These are phyloP conservation scores for Chrysanthemum seticuspe DNA, from an alignment of 129 eudicot genomes.

Conservation along the genomic window DNA sequence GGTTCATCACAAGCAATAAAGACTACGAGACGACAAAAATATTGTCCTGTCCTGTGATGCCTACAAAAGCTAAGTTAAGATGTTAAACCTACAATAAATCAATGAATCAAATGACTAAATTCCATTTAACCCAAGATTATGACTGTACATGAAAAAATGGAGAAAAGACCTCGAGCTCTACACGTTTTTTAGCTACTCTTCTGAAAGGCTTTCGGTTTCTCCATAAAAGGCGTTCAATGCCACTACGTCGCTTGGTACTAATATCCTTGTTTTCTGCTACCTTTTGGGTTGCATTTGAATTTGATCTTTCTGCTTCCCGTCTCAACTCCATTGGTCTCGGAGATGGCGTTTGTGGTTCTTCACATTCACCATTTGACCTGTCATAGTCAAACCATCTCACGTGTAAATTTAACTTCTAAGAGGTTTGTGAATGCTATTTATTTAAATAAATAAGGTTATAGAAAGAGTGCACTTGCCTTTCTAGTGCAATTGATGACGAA, in stretches of 20 bases:
- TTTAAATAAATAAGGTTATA: neutral
- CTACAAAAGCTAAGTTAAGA: neutral
- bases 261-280: too few species aligned
- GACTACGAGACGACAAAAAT: neutral
- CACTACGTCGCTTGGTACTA: too few species aligned
- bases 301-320: too few species aligned
- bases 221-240: too few species aligned
- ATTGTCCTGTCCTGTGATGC: neutral
- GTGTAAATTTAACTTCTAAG: neutral
- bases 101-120: slow-evolving; percentile 10
- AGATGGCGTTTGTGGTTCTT: slow-evolving; percentile 92
- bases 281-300: too few species aligned
- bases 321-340: slow-evolving; percentile 50
- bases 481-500: slow-evolving; percentile 37
- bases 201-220: too few species aligned
- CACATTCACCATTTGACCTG: slow-evolving; percentile 62
- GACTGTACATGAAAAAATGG: too few species aligned
- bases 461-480: slow-evolving; percentile 43
- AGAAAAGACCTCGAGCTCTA: too few species aligned
- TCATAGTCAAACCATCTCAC: slow-evolving; percentile 21
- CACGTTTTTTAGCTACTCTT: too few species aligned
- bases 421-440: neutral
- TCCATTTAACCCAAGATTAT: too few species aligned
- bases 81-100: slow-evolving; percentile 29
- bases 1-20: slow-evolving; percentile 12